Conservation (phyloP, 2,329 filamentous ascomycete species). For the Colletotrichum musicola region DNA sequence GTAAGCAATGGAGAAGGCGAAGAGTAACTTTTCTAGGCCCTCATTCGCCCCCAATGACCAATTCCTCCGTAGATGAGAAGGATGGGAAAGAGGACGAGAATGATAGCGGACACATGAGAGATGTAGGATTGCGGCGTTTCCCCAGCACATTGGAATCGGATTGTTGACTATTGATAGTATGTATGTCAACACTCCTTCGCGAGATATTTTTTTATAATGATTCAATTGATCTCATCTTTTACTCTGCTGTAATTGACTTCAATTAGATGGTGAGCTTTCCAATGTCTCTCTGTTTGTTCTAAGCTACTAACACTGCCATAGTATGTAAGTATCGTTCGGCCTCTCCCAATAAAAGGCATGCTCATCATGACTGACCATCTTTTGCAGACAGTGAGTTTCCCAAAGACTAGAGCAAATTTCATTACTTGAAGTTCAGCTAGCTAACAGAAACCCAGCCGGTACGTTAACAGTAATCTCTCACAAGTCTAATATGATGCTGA, state of each 20-base stretch:
- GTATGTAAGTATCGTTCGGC: too few relatives aligned
- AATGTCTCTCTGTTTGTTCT: too few relatives aligned
- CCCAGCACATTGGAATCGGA: background rate
- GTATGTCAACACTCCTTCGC: background rate
- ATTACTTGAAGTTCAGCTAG: background rate
- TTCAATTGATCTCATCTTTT: too few relatives aligned
- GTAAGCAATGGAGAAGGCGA: background rate
- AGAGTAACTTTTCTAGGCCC: constrained; percentile 18
- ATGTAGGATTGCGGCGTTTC: background rate
- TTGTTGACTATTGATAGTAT: background rate
- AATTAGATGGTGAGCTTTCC: too few relatives aligned
- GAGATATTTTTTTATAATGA: too few relatives aligned
- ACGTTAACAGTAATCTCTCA: too few relatives aligned
- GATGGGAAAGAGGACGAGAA: background rate
- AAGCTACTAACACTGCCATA: too few relatives aligned
- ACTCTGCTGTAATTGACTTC: too few relatives aligned
- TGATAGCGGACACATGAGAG: background rate
- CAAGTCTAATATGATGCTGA: background rate
- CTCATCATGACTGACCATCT: background rate
- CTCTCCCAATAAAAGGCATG: too few relatives aligned
- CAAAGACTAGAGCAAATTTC: background rate
- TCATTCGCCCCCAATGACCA: constrained; percentile 7
- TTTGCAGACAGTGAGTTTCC: background rate
- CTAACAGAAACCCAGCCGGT: background rate
- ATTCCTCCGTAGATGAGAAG: rapidly evolving